Percentiles rank a stretch among this genome's conserved stretches.
Evolutionary conservation across 352 stramenopile species (phyloP).

Genomic region (Phytophthora capsici): DNA sequence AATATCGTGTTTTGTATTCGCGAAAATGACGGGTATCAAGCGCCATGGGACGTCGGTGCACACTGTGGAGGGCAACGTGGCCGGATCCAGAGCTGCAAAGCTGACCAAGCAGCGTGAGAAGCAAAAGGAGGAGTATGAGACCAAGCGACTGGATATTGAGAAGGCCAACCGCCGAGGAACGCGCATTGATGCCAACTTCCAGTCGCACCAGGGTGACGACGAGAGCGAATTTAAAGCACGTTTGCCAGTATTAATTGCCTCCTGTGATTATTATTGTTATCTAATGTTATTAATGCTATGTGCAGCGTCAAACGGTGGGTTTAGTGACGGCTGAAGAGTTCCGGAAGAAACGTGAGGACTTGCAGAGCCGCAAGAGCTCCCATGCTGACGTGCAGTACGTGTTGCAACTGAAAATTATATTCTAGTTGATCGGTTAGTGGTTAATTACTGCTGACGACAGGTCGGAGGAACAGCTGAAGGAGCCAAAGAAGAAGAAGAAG

Average conservation of each 20-base stretch:
- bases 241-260: neutral
- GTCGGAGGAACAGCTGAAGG: constrained; percentile 33
- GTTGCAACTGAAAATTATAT: neutral
- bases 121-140: constrained; percentile 95
- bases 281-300: neutral
- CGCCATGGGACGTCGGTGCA: constrained; percentile 90
- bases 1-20: no score
- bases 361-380: constrained; percentile 54
- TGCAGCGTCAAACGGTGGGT: constrained; percentile 86
- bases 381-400: constrained; percentile 39
- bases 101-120: constrained; percentile 93
- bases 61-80: constrained; percentile 97
- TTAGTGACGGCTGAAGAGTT: constrained; percentile 97
- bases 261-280: neutral
- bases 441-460: constrained; percentile 20
- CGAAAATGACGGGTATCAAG: constrained; percentile 69
- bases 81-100: constrained; percentile 88
- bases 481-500: constrained; percentile 67
- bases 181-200: constrained; percentile 93
- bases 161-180: constrained; percentile 74
- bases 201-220: constrained; percentile 79
- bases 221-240: constrained; percentile 88
- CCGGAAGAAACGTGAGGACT: constrained; percentile 83
- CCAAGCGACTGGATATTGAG: constrained; percentile 92
- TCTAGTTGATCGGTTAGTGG: neutral